phyloP scores from a whole-genome alignment of 306 rosid genomes.

The Vicia villosa region DNA sequence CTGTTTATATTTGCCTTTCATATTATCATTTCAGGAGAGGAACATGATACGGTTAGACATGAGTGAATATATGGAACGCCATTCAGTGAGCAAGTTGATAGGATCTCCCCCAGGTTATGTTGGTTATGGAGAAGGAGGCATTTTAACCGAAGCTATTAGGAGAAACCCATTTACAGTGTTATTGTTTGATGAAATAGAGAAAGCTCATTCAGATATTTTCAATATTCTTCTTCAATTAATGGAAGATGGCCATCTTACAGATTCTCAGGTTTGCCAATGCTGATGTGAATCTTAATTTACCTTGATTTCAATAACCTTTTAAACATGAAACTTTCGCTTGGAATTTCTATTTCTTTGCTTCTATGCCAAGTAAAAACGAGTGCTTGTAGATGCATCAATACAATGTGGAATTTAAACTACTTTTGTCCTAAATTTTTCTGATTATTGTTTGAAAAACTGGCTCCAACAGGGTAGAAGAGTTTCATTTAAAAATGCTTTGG shows the following conservation, averaged over 20 bases:
- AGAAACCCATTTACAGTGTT: conserved; percentile 77
- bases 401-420: conserved; percentile 3
- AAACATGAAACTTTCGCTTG: background rate
- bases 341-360: conserved; percentile 18
- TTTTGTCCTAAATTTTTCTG: conserved; percentile 26
- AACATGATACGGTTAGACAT: conserved; percentile 83
- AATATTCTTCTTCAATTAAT: conserved; percentile 83
- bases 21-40: conserved; percentile 58
- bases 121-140: conserved; percentile 90
- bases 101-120: conserved; percentile 96
- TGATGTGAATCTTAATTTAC: conserved; percentile 22
- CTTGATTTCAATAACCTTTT: background rate
- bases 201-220: conserved; percentile 93
- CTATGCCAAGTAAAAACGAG: conserved; percentile 18
- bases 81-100: conserved; percentile 86
- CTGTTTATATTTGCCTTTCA: conserved; percentile 17
- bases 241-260: conserved; percentile 93
- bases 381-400: background rate
- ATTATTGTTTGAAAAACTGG: conserved; percentile 38
- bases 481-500: conserved; percentile 80
- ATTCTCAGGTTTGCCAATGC: conserved; percentile 74
- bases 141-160: conserved; percentile 89
- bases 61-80: conserved; percentile 99
- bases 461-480: conserved; percentile 75
- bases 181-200: conserved; percentile 91